These are phyloP conservation scores for Wickerhamiella pararugosa DNA, from an alignment of 1,139 yeast species.

Conservation along the genomic window DNA sequence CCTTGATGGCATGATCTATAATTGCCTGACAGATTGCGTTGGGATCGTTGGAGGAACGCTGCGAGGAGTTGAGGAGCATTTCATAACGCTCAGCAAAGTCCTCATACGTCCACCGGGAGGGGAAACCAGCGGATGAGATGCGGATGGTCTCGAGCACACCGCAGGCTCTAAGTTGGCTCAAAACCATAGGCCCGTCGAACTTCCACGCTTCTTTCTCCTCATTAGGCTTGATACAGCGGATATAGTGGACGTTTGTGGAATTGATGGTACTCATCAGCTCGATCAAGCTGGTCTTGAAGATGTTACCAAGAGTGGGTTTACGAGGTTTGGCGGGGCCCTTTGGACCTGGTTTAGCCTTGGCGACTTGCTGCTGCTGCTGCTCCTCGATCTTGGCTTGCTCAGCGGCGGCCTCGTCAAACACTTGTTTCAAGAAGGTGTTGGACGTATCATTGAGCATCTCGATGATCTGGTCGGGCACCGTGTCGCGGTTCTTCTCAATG, in stretches of 20 bases:
- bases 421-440: constrained; percentile 47
- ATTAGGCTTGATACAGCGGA: constrained; percentile 94
- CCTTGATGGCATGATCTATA: constrained; percentile 43
- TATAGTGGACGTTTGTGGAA: constrained; percentile 90
- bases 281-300: constrained; percentile 81
- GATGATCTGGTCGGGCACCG: constrained; percentile 90
- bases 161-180: constrained; percentile 91
- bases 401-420: constrained; percentile 44
- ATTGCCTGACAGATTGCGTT: constrained; percentile 54
- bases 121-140: constrained; percentile 96
- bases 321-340: constrained; percentile 34
- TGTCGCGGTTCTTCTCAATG: constrained; percentile 91
- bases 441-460: constrained; percentile 63
- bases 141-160: constrained; percentile 96
- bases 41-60: constrained; percentile 27
- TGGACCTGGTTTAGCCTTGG: constrained; percentile 13
- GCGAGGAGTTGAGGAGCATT: constrained; percentile 55
- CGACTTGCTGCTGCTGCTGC: constrained; percentile 30
- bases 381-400: constrained; percentile 35
- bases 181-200: constrained; percentile 89
- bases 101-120: constrained; percentile 88
- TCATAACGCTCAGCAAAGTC: constrained; percentile 89
- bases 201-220: constrained; percentile 92
- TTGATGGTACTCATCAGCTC: constrained; percentile 88
- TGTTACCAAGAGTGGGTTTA: constrained; percentile 89